Base-by-base conservation (phyloP, 768 basidiomycete genomes). In the Leccinellum albellum region DNA sequence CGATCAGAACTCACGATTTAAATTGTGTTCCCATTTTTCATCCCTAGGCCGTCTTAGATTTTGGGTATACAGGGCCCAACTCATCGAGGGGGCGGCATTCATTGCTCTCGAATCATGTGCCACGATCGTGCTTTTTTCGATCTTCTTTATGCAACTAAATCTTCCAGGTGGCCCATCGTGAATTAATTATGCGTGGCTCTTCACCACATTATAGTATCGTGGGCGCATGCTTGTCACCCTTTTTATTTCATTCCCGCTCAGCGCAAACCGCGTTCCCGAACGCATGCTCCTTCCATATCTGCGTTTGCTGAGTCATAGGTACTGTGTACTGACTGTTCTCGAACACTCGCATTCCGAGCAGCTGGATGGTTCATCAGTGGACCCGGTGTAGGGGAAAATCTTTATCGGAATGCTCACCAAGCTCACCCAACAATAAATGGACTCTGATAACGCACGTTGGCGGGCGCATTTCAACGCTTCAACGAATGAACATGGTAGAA, bases 241-340 rank as follows among this genome's bases (percentile, higher is more conserved):
- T 46, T 44, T 63, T 28, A 59, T 64, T 72, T 68, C 71, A 71
- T 73, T 73, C 71, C 71, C 70, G 70, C 67, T 71, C 71, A 95
- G 93, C 73, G 91, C 91, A 49, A 86, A 87, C 67, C 83, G 91
- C 50, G 79, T 92, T 54, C 93, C 92, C 45, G 93, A 95, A 66
- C 78, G 84, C 35, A 73, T 86, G 74, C 78, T 28, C 96, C 64
- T 95, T 97, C 72, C 94, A 95, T 69, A 69, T 86, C 58, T 85
- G 81, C 64, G 91, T 94, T 33, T 86, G 32, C 70, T 86, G 62
- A 76, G 82, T 9, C 88, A 90, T 62, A 90, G 86, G 73, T 70
- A 73, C 32, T 76, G 75, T 61, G 77, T 89, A 56, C 63, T 85
- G 58, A 79, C 78, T 23, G 79, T 79, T 40, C 79, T 89, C 65